Evolutionary conservation across 2,329 filamentous ascomycete genomes (phyloP).

Genomic region (Proliferodiscus dingleyae): DNA sequence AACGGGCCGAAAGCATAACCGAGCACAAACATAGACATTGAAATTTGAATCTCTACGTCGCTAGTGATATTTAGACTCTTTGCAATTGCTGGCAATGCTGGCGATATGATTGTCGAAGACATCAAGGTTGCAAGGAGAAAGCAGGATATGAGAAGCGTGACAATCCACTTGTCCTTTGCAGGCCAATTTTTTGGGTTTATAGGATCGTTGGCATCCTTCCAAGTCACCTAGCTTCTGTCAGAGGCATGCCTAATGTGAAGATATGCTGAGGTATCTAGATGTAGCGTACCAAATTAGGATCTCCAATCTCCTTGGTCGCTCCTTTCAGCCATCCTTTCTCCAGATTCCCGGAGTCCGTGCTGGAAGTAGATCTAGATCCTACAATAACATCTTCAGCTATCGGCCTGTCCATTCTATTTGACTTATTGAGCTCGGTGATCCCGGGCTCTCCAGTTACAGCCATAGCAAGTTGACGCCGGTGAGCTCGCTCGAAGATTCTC

Average conservation of each 20-base stretch:
- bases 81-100: constrained; percentile 45
- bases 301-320: neutral
- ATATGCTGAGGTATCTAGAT: neutral
- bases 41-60: constrained; percentile 37
- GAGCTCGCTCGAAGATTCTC: no score
- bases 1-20: constrained; percentile 41
- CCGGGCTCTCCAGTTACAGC: neutral
- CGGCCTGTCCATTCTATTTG: neutral
- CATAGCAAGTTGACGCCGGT: no score
- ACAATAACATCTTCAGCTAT: neutral
- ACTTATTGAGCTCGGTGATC: neutral
- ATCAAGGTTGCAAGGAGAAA: constrained; percentile 45
- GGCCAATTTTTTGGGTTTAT: constrained; percentile 15
- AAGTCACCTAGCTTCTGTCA: constrained; percentile 25
- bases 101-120: constrained; percentile 47
- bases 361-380: neutral
- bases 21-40: constrained; percentile 41
- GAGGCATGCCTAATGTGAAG: neutral
- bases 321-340: neutral
- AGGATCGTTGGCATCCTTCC: constrained; percentile 6
- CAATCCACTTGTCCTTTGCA: constrained; percentile 38
- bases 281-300: neutral
- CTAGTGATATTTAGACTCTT: constrained; percentile 45
- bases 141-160: constrained; percentile 42
- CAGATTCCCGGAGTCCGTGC: neutral